Evolutionary conservation across 2,329 filamentous ascomycete genomes (phyloP), one percentile per base, ranked within the genome.

Genomic region (Cucurbitaria berberidis): DNA sequence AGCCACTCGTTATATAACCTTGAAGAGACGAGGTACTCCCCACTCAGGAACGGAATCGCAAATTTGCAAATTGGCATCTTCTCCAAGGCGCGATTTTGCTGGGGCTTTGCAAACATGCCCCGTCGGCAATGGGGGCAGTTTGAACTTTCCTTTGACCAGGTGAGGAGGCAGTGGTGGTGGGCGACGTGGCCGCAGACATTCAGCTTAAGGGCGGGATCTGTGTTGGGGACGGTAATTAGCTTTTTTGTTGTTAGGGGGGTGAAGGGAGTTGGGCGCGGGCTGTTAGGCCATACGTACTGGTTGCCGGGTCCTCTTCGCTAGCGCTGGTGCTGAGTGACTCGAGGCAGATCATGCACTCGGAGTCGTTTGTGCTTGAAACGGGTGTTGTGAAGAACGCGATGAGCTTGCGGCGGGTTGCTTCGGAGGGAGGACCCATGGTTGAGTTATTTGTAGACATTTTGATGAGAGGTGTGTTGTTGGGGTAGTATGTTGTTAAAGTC

Each of bases 321-420:
- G n/a, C n/a, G n/a, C n/a, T n/a, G 38, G 18, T 16, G 9, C 21
- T 3, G 35, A 51, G 26, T 21, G 27, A 3, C 21, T 51, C 43
- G 36, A 51, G 48, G 29, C 48, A 51, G 48, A 51, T 51, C 19
- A 19, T 9, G 43, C 48, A 51, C 8, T 9, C 26, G 16, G 7
- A 4, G 11, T 34, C 38, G 7, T 5, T 13, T 3, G n/a, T 40
- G 26, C 19, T 15, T 29, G 36, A 35, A 19, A 38, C 35, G 3
- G 35, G 18, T 3, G 15, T 5, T 5, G 27, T 42, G 38, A 41
- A 40, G 38, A 13, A 24, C 3, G 36, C 22, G 36, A 44, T 32
- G 27, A 30, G 26, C 16, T 18, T 30, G 26, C 18, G n/a, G 41
- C 41, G 41, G n/a, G n/a, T 32, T 29, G 1, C 18, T 21, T 38